Base-by-base conservation (phyloP, 2,329 filamentous ascomycete genomes). In the Zasmidium cellare region DNA sequence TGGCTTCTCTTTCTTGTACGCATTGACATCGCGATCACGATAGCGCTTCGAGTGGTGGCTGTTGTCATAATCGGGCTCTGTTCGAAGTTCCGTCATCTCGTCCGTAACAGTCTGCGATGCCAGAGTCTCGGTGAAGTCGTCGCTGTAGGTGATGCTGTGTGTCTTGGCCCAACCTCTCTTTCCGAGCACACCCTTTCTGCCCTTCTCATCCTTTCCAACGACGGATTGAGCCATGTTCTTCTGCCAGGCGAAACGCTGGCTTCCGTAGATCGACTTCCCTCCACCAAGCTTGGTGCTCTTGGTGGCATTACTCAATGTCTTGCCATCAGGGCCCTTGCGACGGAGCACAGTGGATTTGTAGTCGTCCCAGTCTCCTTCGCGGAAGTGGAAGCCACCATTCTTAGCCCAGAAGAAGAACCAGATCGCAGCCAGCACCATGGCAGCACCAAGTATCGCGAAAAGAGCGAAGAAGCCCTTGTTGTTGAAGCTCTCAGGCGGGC, bases 391-490 rank as follows among this genome's bases (percentile, higher is more conserved):
- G 14, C 94, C 94, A 61, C 94, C 94, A 68, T 97, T 96, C 77
- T 90, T 93, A 57, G 93, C 93, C 89, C 91, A 96, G 82, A 96
- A 96, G 83, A 99, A 97, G 83, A 99, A 97, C 92, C 94, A 99
- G 71, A 97, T 91, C 22, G 82, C 84, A 0, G 81, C 84, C 2
- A 90, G 58, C 22, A 94, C 89, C 71, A 97, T 89, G 28, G 78
- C 85, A 0, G 87, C 86, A 31, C 90, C 91, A 53, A 97, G 85
- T 18, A 97, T 74, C 11, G 90, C 93, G 72, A 97, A 96, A 1
- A 97, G 79, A 0, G 88, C 87, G 71, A 97, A 90, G 67, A 96
- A 86, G 58, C 86, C 90, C 9, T 73, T 65, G 61, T 80, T 80
- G 67, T 79, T 77, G 69, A 80, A 74, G 46, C 69, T 65, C 9